phyloP scores from a whole-genome alignment of 2,329 filamentous ascomycete species.

The Colletotrichum truncatum region DNA sequence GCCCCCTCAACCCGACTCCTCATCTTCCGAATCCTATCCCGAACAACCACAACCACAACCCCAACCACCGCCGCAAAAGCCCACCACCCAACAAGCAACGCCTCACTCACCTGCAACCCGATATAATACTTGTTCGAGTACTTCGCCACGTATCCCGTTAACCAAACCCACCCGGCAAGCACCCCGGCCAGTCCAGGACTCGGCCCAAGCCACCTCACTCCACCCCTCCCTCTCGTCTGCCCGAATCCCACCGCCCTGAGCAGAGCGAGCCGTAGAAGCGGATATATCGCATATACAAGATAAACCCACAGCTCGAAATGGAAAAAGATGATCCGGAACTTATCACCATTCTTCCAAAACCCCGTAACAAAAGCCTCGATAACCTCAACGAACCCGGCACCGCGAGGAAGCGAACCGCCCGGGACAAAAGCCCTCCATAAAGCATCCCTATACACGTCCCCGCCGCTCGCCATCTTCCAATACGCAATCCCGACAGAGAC shows the following conservation, averaged over 20 bases:
- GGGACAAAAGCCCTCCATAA: not conserved
- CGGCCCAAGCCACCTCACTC: not conserved
- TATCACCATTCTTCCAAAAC: not conserved
- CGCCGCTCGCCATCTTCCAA: constrained; percentile 30
- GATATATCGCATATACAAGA: not conserved
- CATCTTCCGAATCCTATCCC: not conserved
- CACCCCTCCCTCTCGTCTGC: not conserved
- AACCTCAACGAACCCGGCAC: accelerated
- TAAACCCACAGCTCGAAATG: constrained; percentile 11
- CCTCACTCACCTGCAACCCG: constrained; percentile 46
- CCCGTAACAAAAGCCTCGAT: not conserved
- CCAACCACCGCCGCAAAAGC: constrained; percentile 12
- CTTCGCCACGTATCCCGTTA: constrained; percentile 38
- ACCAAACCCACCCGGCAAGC: constrained; percentile 20
- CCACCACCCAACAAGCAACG: constrained; percentile 40
- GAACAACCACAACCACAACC: not conserved
- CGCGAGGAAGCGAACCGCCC: accelerated
- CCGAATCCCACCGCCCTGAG: not conserved
- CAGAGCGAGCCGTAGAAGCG: not conserved
- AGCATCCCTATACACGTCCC: not conserved
- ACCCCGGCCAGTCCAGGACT: constrained; percentile 19
- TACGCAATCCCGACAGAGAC: constrained; percentile 39
- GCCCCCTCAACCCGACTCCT: too few species aligned
- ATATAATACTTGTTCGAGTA: constrained; percentile 49
- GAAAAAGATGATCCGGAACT: not conserved